Evolutionary conservation across 148 eudicot genomes (phyloP), one percentile per base, ranked within the genome.

Genomic region (Fagopyrum esculentum): DNA sequence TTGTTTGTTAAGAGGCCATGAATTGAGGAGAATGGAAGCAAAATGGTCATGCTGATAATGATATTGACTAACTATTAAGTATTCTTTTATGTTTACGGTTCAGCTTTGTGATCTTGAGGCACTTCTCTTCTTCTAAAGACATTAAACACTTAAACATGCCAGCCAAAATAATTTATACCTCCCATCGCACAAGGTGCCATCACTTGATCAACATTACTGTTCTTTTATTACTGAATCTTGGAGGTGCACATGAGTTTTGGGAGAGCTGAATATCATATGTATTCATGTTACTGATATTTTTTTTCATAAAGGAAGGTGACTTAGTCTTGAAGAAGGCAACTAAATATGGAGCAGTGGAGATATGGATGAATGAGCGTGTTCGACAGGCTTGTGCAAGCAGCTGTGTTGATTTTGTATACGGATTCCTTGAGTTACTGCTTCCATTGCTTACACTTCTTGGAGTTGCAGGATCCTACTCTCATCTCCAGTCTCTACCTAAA

Each of bases 291-390:
- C 7, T 71, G 51, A 26, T 70, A 72, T 71, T 77, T 77, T 59
- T 83, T 7, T 80, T 70, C 72, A 64, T 78, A 56, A 83, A 91
- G 93, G 92, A 87, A 77, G 91, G 88, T 78, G 93, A 88, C 73
- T 74, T 92, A 84, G 99, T 92, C 71, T 80, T 96, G 85, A 96
- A 96, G 79, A 96, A 92, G 85, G 99, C 99, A 45, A 87, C 91
- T 17, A 98, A 96, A 75, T 92, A 96, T 87, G 98, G 99, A 45
- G 99, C 99, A 2, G 99, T 90, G 70, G 99, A 96, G 84, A 92
- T 96, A 80, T 96, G 99, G 98, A 96, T 96, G 98, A 96, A 96
- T 77, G 99, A 96, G 82, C 98, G 99, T 13, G 98, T 86, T 12
- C 79, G 99, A 64, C 87, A 98, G 79, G 98, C 99, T 80, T 96